A percentile compares a stretch with the other conserved stretches of the same genome.
phyloP scores from a whole-genome alignment of 140 eudicot species.

The Flaveria floridana region DNA sequence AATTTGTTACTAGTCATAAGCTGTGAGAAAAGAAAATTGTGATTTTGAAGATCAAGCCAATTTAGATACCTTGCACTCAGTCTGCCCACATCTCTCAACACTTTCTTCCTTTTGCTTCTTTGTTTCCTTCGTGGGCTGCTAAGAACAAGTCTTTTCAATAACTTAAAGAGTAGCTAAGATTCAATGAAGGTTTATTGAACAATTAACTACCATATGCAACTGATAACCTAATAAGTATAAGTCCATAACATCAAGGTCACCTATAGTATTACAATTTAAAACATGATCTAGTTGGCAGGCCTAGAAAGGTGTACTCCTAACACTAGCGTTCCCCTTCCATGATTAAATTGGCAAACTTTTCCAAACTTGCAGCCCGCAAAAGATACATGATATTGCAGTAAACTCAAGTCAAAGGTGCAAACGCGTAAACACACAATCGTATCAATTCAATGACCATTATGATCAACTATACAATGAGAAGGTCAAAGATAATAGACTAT shows the following conservation, averaged over 20 bases:
- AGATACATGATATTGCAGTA: conserved; percentile 62
- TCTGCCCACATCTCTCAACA: conserved; percentile 44
- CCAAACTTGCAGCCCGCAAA: conserved; percentile 78
- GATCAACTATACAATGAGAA: neutral
- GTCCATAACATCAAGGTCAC: no score
- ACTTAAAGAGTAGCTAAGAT: neutral
- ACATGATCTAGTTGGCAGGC: conserved; percentile 44
- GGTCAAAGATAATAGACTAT: neutral
- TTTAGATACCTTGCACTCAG: conserved; percentile 78
- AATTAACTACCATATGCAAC: neutral
- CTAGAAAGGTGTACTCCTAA: no score
- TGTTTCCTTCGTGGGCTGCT: conserved; percentile 43
- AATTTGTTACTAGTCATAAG: no score
- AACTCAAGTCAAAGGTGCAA: conserved; percentile 21
- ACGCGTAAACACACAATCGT: conserved; percentile 16
- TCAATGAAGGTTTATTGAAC: neutral
- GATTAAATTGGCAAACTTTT: conserved; percentile 66
- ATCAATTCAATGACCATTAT: neutral
- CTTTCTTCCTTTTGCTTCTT: conserved; percentile 45
- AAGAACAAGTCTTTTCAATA: conserved; percentile 2
- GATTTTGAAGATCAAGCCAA: neutral
- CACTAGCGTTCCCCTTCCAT: conserved; percentile 37
- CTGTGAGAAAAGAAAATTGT: no score
- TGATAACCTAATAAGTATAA: neutral
- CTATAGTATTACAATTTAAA: neutral